These are phyloP conservation scores for Porphyrellus cyaneotinctus DNA, from an alignment of 768 basidiomycete genomes.

Conservation along the genomic window DNA sequence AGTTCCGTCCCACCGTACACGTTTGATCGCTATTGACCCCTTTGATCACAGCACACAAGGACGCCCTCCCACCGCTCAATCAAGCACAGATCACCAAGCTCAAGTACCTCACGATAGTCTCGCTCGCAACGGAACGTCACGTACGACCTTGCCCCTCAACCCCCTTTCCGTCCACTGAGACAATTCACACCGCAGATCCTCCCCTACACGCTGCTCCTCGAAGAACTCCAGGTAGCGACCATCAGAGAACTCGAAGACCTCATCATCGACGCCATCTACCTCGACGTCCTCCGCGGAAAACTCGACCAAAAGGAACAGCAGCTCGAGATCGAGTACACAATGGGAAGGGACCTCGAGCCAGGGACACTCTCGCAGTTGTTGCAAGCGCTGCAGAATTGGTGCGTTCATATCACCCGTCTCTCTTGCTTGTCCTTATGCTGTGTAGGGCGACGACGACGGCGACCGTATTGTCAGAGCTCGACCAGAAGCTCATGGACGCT, in stretches of 20 bases:
- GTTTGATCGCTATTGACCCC: conserved; percentile 1
- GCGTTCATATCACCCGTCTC: conserved; percentile 19
- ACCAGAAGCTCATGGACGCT: conserved; percentile 62
- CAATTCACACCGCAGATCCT: conserved; percentile 58
- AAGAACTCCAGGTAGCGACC: conserved; percentile 66
- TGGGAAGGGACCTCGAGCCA: conserved; percentile 88
- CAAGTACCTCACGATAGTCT: conserved; percentile 88
- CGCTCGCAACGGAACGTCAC: conserved; percentile 71
- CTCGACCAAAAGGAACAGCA: conserved; percentile 90
- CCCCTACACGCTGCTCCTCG: conserved; percentile 70
- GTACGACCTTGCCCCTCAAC: conserved; percentile 41
- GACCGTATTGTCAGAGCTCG: conserved; percentile 66
- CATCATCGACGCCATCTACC: conserved; percentile 95
- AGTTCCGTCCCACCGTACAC: conserved; percentile 13
- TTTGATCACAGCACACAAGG: conserved; percentile 53
- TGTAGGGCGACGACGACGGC: conserved; percentile 68
- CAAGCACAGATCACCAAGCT: conserved; percentile 78
- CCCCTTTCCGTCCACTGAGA: neutral
- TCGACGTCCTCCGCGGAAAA: conserved; percentile 83
- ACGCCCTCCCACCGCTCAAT: conserved; percentile 62
- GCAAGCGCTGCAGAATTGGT: conserved; percentile 65
- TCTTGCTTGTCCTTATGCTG: conserved; percentile 7
- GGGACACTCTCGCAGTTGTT: conserved; percentile 60
- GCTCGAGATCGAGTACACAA: conserved; percentile 87
- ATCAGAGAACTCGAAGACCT: conserved; percentile 93